phyloP scores from a whole-genome alignment of 371 early-diverging fungal species.

The Syncephalis plumigaleata region DNA sequence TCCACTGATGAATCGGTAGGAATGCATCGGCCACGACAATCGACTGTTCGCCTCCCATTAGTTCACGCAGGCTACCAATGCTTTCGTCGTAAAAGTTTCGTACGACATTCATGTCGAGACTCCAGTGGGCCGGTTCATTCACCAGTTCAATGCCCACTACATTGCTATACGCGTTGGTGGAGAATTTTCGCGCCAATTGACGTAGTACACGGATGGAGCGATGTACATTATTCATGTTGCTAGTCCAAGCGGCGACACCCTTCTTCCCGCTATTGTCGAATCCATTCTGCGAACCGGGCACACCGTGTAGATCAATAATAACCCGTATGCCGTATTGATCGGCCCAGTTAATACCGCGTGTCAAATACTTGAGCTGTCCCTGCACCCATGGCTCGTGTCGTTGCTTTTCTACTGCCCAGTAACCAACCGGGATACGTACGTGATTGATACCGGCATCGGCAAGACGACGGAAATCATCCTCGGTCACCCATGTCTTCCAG shows the following conservation, averaged over 20 bases:
- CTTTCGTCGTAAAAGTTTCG: constrained; percentile 13
- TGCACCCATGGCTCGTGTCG: constrained; percentile 36
- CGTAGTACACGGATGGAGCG: constrained; percentile 9
- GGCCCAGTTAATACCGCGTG: constrained; percentile 42
- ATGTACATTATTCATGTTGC: constrained; percentile 5
- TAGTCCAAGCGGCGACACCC: background rate
- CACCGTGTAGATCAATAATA: constrained; percentile 55
- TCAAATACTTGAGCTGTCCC: constrained; percentile 28
- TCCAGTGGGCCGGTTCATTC: constrained; percentile 6
- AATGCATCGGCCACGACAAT: constrained; percentile 18
- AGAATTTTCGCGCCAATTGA: constrained; percentile 9
- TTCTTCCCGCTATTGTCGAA: constrained; percentile 20
- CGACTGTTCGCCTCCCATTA: background rate
- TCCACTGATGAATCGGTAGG: constrained; percentile 14
- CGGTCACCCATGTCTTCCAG: constrained; percentile 47
- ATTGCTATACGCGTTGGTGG: constrained; percentile 3
- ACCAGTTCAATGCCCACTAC: constrained; percentile 3
- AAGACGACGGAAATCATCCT: constrained; percentile 40
- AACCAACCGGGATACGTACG: constrained; percentile 56
- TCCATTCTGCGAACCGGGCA: constrained; percentile 54
- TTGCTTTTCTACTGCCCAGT: constrained; percentile 43
- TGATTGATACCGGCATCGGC: constrained; percentile 46
- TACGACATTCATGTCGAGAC: constrained; percentile 3
- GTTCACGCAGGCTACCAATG: constrained; percentile 5
- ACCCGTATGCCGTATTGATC: constrained; percentile 47